These are phyloP conservation scores for Boletus speciosus DNA, from an alignment of 768 basidiomycete species.

Conservation along the genomic window DNA sequence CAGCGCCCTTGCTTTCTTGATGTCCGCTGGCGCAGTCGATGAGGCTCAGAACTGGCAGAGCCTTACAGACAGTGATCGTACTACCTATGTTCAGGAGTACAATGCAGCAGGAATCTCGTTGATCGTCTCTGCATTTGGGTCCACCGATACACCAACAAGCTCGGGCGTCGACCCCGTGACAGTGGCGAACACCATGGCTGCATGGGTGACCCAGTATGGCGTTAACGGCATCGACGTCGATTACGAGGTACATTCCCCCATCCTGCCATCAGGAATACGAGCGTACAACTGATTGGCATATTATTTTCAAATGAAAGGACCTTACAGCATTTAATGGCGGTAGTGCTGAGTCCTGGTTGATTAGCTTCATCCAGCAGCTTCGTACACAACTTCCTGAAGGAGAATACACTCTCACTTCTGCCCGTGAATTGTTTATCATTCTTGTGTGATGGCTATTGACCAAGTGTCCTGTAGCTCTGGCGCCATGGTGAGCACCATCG, in stretches of 20 bases:
- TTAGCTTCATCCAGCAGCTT: slow-evolving; percentile 12
- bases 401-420: too few species aligned
- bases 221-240: slow-evolving; percentile 55
- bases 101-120: slow-evolving; percentile 54
- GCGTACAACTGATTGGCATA: not conserved
- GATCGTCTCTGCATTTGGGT: slow-evolving; percentile 55
- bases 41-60: slow-evolving; percentile 45
- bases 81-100: slow-evolving; percentile 45
- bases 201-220: slow-evolving; percentile 44
- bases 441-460: not conserved
- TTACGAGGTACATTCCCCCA: slow-evolving; percentile 36
- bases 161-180: slow-evolving; percentile 36
- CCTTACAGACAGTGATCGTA: slow-evolving; percentile 37
- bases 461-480: slow-evolving; percentile 6
- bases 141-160: slow-evolving; percentile 41
- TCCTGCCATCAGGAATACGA: not conserved
- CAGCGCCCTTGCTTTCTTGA: slow-evolving; percentile 42
- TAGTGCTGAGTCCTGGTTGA: slow-evolving; percentile 35
- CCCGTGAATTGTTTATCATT: not conserved
- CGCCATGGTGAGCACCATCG: slow-evolving; percentile 14
- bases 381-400: too few species aligned
- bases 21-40: slow-evolving; percentile 41
- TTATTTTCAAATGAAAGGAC: slow-evolving; percentile 18
- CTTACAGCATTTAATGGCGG: slow-evolving; percentile 29
- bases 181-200: slow-evolving; percentile 42